Base-by-base conservation (phyloP, 768 basidiomycete genomes). In the Paxillus rubicundulus region DNA sequence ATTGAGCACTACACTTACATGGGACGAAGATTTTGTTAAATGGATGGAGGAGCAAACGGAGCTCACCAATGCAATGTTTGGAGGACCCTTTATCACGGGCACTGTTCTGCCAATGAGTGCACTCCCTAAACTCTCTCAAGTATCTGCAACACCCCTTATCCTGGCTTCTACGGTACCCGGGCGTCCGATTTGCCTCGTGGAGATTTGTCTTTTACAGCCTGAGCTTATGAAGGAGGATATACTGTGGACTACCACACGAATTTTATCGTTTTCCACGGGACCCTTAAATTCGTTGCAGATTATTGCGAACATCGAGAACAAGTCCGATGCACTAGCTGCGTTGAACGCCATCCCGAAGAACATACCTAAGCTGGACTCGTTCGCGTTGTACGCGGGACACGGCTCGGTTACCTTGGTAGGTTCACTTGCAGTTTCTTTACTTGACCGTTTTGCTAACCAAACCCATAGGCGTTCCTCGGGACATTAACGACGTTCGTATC, bases 121-220 rank as follows among this genome's bases (percentile, higher is more conserved):
- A 28, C 48, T 67, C 13, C 59, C 51, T 36, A 57, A 56, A n/a
- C 49, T 67, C 14, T 50, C 58, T 17, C 61, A 59, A 13, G 52
- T 68, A 33, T 64, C 64, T 36, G 64, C 62, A 0, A 54, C 61
- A 10, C 64, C 67, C 14, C 59, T 60, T 21, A 61, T 65, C 24
- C 49, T 68, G 14, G 57, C 67, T 5, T 47, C 55, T 21, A 57
- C 66, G 9, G 61, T 68, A 18, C 66, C 66, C 0, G 56, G 55
- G 20, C 55, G 66, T 34, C 48, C 60, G 24, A 56, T 67, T 13
- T 44, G 45, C 24, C 59, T 61, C 36, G 63, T 67, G 9, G 66
- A 67, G 39, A 49, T 67, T 18, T 65, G 61, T 39, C 52, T 67
- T 32, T 46, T 58, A 30, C 49, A 65, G 20, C 61, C 64, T 2